Percentiles rank a stretch among this genome's conserved stretches.
These are phyloP conservation scores for Salix arbutifolia DNA, from an alignment of 345 rosid genomes.

Conservation along the genomic window DNA sequence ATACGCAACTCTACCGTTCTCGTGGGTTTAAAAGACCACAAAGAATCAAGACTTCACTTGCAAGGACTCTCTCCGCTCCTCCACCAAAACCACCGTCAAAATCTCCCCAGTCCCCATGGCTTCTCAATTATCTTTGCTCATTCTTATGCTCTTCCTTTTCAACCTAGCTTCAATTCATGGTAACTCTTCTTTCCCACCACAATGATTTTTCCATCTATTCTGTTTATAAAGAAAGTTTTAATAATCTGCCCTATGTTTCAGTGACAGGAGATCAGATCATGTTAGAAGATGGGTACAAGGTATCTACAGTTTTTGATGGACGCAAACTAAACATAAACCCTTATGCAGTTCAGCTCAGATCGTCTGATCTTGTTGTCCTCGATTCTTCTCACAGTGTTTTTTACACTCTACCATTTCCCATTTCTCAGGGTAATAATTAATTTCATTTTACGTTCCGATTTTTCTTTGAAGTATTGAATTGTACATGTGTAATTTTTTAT, in stretches of 20 bases:
- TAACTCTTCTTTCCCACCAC: not conserved
- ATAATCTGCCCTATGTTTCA: conserved; percentile 1
- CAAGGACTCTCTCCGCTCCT: not conserved
- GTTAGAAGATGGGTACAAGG: conserved; percentile 57
- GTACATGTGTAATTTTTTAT: not conserved
- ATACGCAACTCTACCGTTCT: not conserved
- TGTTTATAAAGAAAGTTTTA: not conserved
- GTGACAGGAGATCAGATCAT: conserved; percentile 31
- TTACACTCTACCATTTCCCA: conserved; percentile 51
- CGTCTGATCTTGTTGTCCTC: conserved; percentile 50
- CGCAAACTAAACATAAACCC: conserved; percentile 48
- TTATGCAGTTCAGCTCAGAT: conserved; percentile 32
- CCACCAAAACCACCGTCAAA: not conserved
- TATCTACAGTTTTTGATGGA: conserved; percentile 54
- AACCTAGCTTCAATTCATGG: not conserved
- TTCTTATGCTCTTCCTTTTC: not conserved
- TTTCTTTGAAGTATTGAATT: not conserved
- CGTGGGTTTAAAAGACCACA: not conserved
- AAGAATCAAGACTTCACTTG: not conserved
- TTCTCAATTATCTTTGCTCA: not conserved
- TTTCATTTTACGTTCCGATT: not conserved
- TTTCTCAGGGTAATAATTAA: conserved; percentile 45
- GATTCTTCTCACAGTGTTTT: conserved; percentile 39
- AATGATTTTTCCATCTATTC: not conserved
- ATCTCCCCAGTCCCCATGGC: not conserved